Evolutionary conservation across 2,329 filamentous ascomycete genomes (phyloP), one percentile per base, ranked within the genome.

Genomic region (Endoconidiophora polonica): DNA sequence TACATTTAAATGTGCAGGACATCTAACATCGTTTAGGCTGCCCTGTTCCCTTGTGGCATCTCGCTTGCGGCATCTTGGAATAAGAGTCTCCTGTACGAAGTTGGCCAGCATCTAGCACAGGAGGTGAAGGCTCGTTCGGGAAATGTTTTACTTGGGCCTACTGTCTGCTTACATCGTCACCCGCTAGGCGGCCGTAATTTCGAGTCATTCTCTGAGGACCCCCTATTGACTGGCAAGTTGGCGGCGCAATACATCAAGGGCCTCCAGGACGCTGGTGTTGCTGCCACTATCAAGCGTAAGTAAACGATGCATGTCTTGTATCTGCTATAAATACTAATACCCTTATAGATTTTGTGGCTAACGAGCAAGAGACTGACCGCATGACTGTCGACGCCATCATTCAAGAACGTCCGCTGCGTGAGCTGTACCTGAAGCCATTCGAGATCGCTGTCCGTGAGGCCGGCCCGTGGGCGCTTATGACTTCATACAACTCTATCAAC

Each of bases 101-200:
- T 86, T 40, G 85, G 84, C 9, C 70, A 76, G 51, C 73, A 85
- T 55, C 73, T 90, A 52, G 84, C 79, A 10, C 69, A 79, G 10
- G 84, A 91, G 63, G 71, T 73, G 22, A 82, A 78, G 57, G 81
- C 83, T 16, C 79, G 84, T 58, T 83, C 82, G 4, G 80, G 82
- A 24, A 73, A 86, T 53, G 73, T 88, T 33, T 68, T 88, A 3
- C 71, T 90, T 6, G 84, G 80, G 0, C 84, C 83, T 2, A 88
- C 84, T 1, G 79, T 87, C 33, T 87, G 85, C 65, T 81, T 86
- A 69, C 85, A 91, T 58, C 76, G 86, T 14, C 83, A 83, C 46
- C 86, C 86, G 0, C 70, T 91, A 0, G 85, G 85, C n/a, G 86
- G 86, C 16, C 74, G 86, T 53, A 87, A 87, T 55, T 93, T 91